Evolutionary conservation across 768 basidiomycete species (phyloP).

Genomic region (Boletus sp.): DNA sequence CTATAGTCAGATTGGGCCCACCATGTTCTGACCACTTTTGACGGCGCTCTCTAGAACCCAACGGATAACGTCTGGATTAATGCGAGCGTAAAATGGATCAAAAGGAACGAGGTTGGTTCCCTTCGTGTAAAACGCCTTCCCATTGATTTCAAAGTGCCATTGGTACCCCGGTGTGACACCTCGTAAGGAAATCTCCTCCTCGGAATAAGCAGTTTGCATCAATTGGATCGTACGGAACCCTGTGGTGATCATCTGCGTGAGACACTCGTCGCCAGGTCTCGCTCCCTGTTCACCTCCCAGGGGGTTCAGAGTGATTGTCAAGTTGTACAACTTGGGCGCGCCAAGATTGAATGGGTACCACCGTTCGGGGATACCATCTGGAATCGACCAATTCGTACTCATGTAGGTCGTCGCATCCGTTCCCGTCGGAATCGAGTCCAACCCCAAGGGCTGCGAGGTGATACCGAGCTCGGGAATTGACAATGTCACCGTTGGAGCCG

Average conservation of each 20-base stretch:
- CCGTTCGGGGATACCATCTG: conserved; percentile 44
- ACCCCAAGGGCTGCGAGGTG: conserved; percentile 31
- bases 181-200: conserved; percentile 41
- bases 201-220: conserved; percentile 46
- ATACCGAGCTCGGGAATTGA: conserved; percentile 48
- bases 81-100: conserved; percentile 57
- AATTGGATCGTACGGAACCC: conserved; percentile 62
- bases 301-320: conserved; percentile 42
- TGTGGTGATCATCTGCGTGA: conserved; percentile 44
- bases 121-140: conserved; percentile 51
- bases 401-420: conserved; percentile 39
- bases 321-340: conserved; percentile 52
- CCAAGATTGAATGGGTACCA: conserved; percentile 61
- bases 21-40: conserved; percentile 59
- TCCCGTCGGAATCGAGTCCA: conserved; percentile 18
- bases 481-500: conserved; percentile 39
- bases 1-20: conserved; percentile 21
- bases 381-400: conserved; percentile 44
- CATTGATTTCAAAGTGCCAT: conserved; percentile 61
- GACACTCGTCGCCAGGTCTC: conserved; percentile 11
- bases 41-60: conserved; percentile 59
- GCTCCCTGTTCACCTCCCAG: conserved; percentile 6
- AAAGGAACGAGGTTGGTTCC: conserved; percentile 63
- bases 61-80: conserved; percentile 46
- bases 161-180: conserved; percentile 60